Evolutionary conservation across 495 filamentous ascomycete species (phyloP).

Genomic region (Neurospora sp.): DNA sequence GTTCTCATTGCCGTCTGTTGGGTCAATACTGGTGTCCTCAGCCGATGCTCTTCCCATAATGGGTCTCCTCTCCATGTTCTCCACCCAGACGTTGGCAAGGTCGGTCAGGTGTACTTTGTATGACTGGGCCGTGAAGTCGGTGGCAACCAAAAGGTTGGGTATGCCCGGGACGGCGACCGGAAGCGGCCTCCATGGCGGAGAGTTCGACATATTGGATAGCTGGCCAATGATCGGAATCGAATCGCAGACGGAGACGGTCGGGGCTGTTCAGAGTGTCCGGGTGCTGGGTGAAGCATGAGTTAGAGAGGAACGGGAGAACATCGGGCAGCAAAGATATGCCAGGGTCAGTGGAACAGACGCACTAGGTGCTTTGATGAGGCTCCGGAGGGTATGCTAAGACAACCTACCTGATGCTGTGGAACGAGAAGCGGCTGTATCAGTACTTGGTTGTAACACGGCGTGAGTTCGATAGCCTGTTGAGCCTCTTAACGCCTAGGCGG

Average conservation of each 20-base stretch:
- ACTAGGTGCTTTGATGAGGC: neutral
- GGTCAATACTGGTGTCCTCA: constrained; percentile 71
- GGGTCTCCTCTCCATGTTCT: constrained; percentile 49
- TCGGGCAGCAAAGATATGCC: neutral
- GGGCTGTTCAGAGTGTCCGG: neutral
- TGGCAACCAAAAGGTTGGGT: constrained; percentile 35
- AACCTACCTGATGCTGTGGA: neutral
- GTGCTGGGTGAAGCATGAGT: neutral
- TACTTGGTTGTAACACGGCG: neutral
- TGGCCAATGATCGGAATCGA: neutral
- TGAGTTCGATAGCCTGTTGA: neutral
- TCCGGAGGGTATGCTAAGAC: neutral
- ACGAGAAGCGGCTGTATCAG: neutral
- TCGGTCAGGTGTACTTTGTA: constrained; percentile 78
- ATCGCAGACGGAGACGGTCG: neutral
- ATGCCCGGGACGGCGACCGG: constrained; percentile 23
- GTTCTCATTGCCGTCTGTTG: constrained; percentile 65
- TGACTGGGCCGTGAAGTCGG: constrained; percentile 30
- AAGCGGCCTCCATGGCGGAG: constrained; percentile 25
- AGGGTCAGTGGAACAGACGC: neutral
- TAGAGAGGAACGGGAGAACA: neutral
- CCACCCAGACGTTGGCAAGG: constrained; percentile 75
- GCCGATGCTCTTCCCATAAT: constrained; percentile 58
- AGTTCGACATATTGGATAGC: constrained; percentile 12
- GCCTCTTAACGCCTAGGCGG: neutral